Evolutionary conservation across 345 rosid genomes (phyloP).

Genomic region (Pugionium cornutum): DNA sequence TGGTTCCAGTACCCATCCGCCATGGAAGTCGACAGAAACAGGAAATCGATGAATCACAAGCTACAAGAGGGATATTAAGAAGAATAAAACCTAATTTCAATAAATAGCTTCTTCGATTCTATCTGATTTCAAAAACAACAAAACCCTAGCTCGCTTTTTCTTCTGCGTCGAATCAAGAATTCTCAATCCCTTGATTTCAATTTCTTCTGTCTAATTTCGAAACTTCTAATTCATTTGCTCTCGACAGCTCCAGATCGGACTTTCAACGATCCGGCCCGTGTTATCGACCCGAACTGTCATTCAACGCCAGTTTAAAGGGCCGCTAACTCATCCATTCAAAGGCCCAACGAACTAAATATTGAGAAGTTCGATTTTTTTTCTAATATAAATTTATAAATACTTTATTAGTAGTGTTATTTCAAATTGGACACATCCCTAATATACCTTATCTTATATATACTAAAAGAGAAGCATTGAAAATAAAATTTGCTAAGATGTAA

Average conservation of each 20-base stretch:
- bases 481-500: no score
- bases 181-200: not conserved
- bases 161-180: not conserved
- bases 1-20: slow-evolving; percentile 79
- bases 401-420: no score
- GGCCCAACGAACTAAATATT: not conserved
- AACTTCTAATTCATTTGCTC: slow-evolving; percentile 20
- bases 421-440: no score
- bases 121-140: not conserved
- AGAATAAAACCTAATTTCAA: slow-evolving; percentile 22
- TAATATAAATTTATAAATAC: no score
- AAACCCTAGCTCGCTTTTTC: slow-evolving; percentile 18
- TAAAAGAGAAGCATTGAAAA: no score
- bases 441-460: no score
- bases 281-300: not conserved
- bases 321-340: no score
- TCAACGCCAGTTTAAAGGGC: not conserved
- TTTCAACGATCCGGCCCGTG: slow-evolving; percentile 27
- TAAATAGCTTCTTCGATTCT: not conserved
- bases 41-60: slow-evolving; percentile 8
- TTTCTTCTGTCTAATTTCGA: slow-evolving; percentile 12
- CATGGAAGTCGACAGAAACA: slow-evolving; percentile 43
- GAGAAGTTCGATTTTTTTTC: not conserved
- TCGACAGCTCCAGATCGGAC: slow-evolving; percentile 13
- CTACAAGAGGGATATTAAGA: not conserved